phyloP scores from a whole-genome alignment of 2,329 filamentous ascomycete genomes.

The Aureobasidium subglaciale region DNA sequence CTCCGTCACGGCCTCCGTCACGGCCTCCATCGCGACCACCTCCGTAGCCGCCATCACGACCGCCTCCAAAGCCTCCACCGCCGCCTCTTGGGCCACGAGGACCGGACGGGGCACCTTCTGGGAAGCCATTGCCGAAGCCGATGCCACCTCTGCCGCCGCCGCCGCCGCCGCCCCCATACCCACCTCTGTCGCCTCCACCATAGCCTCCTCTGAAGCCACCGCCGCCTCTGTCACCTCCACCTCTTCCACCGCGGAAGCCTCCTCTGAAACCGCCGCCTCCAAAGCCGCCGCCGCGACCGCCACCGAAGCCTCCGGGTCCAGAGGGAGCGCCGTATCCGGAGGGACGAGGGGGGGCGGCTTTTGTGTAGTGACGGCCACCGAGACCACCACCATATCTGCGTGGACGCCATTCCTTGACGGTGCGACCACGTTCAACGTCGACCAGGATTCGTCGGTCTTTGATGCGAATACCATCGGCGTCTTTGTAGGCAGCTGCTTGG shows the following conservation, averaged over 20 bases:
- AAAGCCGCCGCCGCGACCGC: conserved; percentile 45
- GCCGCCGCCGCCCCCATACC: conserved; percentile 28
- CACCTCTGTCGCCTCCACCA: conserved; percentile 35
- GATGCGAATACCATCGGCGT: conserved; percentile 82
- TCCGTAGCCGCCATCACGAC: conserved; percentile 21
- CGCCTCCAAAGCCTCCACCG: conserved; percentile 28
- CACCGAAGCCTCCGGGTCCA: conserved; percentile 49
- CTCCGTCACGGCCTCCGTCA: conserved; percentile 23
- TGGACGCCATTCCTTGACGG: conserved; percentile 88
- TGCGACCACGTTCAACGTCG: conserved; percentile 92
- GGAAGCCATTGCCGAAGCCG: conserved; percentile 39
- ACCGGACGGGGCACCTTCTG: conserved; percentile 43
- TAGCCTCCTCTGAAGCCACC: conserved; percentile 25
- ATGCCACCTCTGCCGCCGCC: conserved; percentile 37
- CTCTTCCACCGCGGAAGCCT: conserved; percentile 46
- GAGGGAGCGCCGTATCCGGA: conserved; percentile 53
- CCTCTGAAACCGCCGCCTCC: conserved; percentile 38
- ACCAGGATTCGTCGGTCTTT: conserved; percentile 88
- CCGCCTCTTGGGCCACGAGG: conserved; percentile 28
- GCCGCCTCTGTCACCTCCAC: conserved; percentile 12
- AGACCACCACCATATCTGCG: conserved; percentile 85
- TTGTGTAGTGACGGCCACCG: conserved; percentile 88
- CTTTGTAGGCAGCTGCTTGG: conserved; percentile 79
- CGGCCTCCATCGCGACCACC: conserved; percentile 21
- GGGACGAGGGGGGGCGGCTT: conserved; percentile 65